Percentiles rank a stretch among this genome's conserved stretches.
Conservation (phyloP, 2,329 filamentous ascomycete genomes). For the Phialophora tarda region DNA sequence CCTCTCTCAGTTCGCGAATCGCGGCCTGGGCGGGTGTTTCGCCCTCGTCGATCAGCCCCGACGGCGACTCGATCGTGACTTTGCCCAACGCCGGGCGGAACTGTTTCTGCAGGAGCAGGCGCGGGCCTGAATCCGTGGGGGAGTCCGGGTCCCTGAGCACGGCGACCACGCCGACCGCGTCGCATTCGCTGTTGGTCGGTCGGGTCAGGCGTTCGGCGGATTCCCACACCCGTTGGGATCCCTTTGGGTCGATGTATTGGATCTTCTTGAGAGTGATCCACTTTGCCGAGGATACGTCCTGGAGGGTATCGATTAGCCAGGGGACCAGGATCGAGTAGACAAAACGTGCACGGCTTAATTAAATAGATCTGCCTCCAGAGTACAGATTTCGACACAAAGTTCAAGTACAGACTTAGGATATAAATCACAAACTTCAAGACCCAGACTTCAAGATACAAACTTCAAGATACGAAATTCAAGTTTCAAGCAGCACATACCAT, state of each 20-base stretch:
- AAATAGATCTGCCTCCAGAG: background rate
- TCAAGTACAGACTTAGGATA: background rate
- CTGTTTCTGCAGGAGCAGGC: conserved; percentile 56
- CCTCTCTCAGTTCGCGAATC: conserved; percentile 65
- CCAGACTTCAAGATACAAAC: background rate
- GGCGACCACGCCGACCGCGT: conserved; percentile 64
- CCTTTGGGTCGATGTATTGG: conserved; percentile 51
- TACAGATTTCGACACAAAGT: background rate
- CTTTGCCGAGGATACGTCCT: conserved; percentile 53
- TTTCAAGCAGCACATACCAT: conserved; percentile 28
- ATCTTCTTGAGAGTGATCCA: conserved; percentile 52
- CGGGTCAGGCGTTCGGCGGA: conserved; percentile 48
- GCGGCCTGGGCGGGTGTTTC: conserved; percentile 63
- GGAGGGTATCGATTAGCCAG: conserved; percentile 66
- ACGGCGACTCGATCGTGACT: conserved; percentile 65
- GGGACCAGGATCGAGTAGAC: conserved; percentile 46
- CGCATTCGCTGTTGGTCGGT: conserved; percentile 57
- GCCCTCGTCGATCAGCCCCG: conserved; percentile 63
- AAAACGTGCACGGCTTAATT: background rate
- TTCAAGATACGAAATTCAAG: too few species aligned
- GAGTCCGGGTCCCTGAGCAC: conserved; percentile 56
- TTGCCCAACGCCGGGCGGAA: conserved; percentile 66
- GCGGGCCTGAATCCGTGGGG: conserved; percentile 42
- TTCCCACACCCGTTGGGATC: conserved; percentile 53
- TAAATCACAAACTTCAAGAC: background rate